Conservation (phyloP, 2,329 filamentous ascomycete genomes). For the Fusarium napiforme region DNA sequence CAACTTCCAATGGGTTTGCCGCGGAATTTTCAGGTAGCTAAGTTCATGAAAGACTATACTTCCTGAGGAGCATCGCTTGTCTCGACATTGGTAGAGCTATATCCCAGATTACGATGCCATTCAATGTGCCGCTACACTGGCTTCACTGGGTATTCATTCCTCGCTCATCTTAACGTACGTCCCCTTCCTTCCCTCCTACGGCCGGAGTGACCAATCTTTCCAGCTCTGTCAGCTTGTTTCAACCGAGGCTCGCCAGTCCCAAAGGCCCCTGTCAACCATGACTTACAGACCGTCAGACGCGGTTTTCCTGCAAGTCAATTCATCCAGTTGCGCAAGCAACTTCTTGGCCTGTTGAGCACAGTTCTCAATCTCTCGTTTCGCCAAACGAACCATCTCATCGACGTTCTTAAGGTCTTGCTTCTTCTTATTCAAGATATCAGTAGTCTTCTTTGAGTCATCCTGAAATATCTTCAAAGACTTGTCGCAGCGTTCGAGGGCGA, state of each 20-base stretch:
- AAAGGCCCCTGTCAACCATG: accelerated
- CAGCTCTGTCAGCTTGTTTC: background rate
- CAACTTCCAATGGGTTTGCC: too few species aligned
- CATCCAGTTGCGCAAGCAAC: background rate
- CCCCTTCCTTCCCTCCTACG: background rate
- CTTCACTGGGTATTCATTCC: background rate
- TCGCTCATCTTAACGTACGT: background rate
- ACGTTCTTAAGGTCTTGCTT: background rate
- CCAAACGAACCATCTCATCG: background rate
- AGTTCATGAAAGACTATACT: background rate
- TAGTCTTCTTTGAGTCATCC: background rate
- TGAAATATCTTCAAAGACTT: background rate
- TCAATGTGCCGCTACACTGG: too few species aligned
- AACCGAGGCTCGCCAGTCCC: too few species aligned
- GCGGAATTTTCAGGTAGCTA: background rate
- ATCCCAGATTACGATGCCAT: background rate
- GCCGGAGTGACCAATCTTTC: background rate
- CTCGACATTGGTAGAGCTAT: accelerated
- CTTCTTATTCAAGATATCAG: background rate
- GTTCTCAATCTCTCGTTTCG: background rate
- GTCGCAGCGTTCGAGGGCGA: background rate
- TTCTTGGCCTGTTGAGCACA: background rate
- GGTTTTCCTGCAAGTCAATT: background rate
- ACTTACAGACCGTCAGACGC: background rate
- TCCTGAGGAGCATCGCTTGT: too few species aligned